Evolutionary conservation across 305 asterid genomes (phyloP).

Genomic region (Fraxinus nigra): DNA sequence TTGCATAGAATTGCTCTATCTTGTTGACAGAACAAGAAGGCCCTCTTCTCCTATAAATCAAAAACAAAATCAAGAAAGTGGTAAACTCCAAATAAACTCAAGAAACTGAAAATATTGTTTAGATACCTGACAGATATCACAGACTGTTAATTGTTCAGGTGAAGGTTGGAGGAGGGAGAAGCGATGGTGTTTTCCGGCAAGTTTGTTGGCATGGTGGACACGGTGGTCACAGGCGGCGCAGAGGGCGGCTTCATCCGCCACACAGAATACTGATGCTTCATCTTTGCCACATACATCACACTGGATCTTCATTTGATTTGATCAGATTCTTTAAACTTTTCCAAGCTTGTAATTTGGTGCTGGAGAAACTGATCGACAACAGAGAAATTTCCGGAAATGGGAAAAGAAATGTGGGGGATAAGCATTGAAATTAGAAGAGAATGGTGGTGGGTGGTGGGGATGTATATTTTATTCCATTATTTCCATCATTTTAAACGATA

Average conservation of each 20-base stretch:
- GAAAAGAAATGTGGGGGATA: conserved; percentile 8
- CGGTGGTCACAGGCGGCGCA: conserved; percentile 88
- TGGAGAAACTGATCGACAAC: background rate
- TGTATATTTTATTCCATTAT: conserved; percentile 14
- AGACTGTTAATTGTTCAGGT: conserved; percentile 51
- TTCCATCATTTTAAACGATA: conserved; percentile 20
- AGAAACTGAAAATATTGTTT: background rate
- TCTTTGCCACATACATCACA: conserved; percentile 77
- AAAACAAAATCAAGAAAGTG: background rate
- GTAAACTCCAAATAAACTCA: background rate
- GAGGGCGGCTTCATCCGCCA: conserved; percentile 86
- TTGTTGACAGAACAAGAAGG: conserved; percentile 79
- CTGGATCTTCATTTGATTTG: conserved; percentile 68
- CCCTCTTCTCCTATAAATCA: conserved; percentile 65
- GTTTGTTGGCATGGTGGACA: conserved; percentile 96
- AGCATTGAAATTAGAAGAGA: conserved; percentile 28
- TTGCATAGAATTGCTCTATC: conserved; percentile 84
- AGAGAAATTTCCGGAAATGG: conserved; percentile 14
- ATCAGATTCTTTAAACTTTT: background rate
- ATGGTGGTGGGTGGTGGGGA: background rate
- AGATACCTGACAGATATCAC: conserved; percentile 85
- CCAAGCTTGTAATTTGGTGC: background rate
- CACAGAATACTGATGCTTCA: conserved; percentile 64
- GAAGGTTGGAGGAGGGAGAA: conserved; percentile 72
- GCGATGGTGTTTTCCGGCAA: conserved; percentile 83